Percentiles rank a stretch among this genome's conserved stretches.
Evolutionary conservation across 495 filamentous ascomycete genomes (phyloP).

Genomic region (Penicillium subrubescens): DNA sequence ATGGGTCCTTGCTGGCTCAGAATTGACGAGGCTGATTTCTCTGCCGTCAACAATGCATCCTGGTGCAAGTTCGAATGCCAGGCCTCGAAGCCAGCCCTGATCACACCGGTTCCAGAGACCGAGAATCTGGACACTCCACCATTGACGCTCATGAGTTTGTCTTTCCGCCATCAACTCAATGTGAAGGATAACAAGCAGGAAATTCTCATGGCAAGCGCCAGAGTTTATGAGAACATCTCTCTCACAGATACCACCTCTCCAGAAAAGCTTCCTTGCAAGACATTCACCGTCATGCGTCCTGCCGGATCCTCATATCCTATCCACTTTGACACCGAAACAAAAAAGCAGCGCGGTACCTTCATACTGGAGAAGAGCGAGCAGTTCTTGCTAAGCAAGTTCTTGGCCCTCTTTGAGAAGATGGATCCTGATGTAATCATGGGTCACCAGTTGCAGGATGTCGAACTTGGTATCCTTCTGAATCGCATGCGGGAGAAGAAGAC

Average conservation of each 20-base stretch:
- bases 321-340: constrained; percentile 77
- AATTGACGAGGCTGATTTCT: constrained; percentile 82
- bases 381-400: constrained; percentile 80
- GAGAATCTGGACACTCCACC: constrained; percentile 82
- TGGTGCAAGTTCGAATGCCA: constrained; percentile 96
- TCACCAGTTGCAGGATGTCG: constrained; percentile 95
- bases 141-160: constrained; percentile 90
- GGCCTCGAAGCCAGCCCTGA: constrained; percentile 70
- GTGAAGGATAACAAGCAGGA: constrained; percentile 95
- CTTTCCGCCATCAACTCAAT: constrained; percentile 85
- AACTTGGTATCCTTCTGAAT: constrained; percentile 87
- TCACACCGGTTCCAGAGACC: constrained; percentile 68
- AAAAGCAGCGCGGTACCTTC: constrained; percentile 71
- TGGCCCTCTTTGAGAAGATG: constrained; percentile 81
- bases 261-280: constrained; percentile 84
- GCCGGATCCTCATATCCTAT: constrained; percentile 72
- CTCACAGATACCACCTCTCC: constrained; percentile 85
- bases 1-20: constrained; percentile 98
- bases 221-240: constrained; percentile 88
- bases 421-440: constrained; percentile 95
- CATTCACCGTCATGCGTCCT: constrained; percentile 90
- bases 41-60: constrained; percentile 83
- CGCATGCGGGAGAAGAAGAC: constrained; percentile 88
- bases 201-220: constrained; percentile 83
- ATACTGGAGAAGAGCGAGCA: constrained; percentile 80